phyloP scores from a whole-genome alignment of 2,329 filamentous ascomycete species.

The Neofusicoccum parvum region DNA sequence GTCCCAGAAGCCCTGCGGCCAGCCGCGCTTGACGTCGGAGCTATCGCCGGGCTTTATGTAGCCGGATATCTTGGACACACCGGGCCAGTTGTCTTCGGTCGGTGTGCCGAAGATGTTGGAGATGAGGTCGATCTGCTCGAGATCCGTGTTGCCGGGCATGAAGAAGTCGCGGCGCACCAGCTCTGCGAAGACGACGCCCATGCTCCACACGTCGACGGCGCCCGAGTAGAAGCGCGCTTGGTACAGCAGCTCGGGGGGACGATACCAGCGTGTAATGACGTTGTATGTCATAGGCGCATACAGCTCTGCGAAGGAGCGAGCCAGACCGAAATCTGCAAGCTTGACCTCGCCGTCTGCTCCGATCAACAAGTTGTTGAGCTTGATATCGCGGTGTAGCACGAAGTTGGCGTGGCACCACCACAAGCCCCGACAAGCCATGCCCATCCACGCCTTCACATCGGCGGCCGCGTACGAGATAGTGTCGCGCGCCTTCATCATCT shows the following conservation, averaged over 20 bases:
- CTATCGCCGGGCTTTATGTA: slow-evolving; percentile 69
- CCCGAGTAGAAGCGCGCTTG: slow-evolving; percentile 87
- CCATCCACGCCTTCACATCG: slow-evolving; percentile 98
- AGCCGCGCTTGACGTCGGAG: slow-evolving; percentile 52
- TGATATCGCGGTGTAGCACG: slow-evolving; percentile 95
- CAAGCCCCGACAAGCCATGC: slow-evolving; percentile 88
- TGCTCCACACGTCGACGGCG: slow-evolving; percentile 91
- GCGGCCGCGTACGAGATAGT: slow-evolving; percentile 78
- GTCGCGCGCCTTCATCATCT: slow-evolving; percentile 84
- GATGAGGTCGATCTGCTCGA: slow-evolving; percentile 84
- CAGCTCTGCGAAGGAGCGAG: slow-evolving; percentile 85
- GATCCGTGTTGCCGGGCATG: slow-evolving; percentile 79
- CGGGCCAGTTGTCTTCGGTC: slow-evolving; percentile 93
- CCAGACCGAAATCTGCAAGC: slow-evolving; percentile 95
- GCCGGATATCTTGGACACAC: slow-evolving; percentile 76
- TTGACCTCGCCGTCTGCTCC: slow-evolving; percentile 92
- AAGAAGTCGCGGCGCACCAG: slow-evolving; percentile 81
- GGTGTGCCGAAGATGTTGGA: slow-evolving; percentile 86
- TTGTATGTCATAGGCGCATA: slow-evolving; percentile 87
- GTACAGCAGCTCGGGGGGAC: slow-evolving; percentile 90
- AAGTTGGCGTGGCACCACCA: slow-evolving; percentile 98
- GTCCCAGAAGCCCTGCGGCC: slow-evolving; percentile 70
- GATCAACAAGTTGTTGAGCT: slow-evolving; percentile 96
- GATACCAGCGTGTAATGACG: slow-evolving; percentile 96
- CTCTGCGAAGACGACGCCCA: slow-evolving; percentile 91